Base-by-base conservation (phyloP, 202 grass and related monocot genomes). In the Panicum virgatum region DNA sequence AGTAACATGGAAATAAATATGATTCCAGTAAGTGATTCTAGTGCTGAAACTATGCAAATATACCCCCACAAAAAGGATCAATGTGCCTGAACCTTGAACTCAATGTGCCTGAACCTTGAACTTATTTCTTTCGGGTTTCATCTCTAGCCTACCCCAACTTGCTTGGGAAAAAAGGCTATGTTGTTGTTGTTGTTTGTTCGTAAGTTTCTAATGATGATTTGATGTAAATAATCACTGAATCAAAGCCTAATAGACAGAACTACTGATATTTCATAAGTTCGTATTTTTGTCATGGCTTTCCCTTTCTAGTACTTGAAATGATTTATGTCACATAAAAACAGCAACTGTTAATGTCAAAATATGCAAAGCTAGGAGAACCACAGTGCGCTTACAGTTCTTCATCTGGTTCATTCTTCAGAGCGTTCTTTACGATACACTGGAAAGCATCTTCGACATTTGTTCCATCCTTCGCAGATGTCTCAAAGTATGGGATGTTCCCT, bases 391-490 rank as follows among this genome's bases (percentile, higher is more conserved):
- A 98, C 96, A 98, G 57, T 73, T 98, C 96, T 84, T 98, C 96
- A 78, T 98, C 96, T 45, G 90, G 96, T 76, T 98, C 96, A 68
- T 98, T 96, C 87, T 98, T 98, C 22, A 98, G 81, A 69, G 92
- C 92, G 3, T 96, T 92, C 69, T 88, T 92, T 73, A 92, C 79
- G 34, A 98, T 98, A 69, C 90, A 96, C 48, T 98, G 89, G 84
- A 98, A 98, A 84, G 96, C 96, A 20, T 92, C 93, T 78, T 99
- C 96, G 8, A 99, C 96, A 39, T 96, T 99, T 5, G 78, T 88
- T 51, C 96, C 96, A 67, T 99, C 96, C 83, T 94, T 99, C 13
- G 96, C 96, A 81, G 93, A 99, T 60, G 96, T 99, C 78, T 96
- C 96, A 60, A 99, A 96, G 85, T 96, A 99, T 6, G 96, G 93